A percentile compares a stretch with the other conserved stretches of the same genome.
Evolutionary conservation across 441 rosid species (phyloP).

Genomic region (Daphne laureola): DNA sequence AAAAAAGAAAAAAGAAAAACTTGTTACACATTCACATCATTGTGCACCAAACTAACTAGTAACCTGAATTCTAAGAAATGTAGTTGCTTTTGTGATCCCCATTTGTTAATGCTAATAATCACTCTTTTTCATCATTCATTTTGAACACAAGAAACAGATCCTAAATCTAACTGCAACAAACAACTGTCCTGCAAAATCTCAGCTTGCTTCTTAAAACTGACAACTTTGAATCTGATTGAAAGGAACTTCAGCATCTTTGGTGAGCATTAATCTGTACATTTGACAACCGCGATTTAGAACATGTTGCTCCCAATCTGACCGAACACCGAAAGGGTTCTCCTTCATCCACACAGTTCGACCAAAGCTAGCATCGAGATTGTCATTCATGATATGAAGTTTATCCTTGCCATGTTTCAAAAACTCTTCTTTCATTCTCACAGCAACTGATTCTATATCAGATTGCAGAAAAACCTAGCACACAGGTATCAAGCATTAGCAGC

Average conservation of each 20-base stretch:
- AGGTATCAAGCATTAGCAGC: conserved; percentile 4
- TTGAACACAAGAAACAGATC: too few relatives aligned
- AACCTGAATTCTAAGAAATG: too few relatives aligned
- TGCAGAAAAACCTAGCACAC: conserved; percentile 48
- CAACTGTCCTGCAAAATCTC: too few relatives aligned
- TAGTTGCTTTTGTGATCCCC: too few relatives aligned
- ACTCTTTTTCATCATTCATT: too few relatives aligned
- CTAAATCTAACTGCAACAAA: too few relatives aligned
- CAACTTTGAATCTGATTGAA: too few relatives aligned
- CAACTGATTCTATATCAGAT: conserved; percentile 58
- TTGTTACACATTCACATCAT: too few relatives aligned
- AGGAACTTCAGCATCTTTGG: conserved; percentile 18
- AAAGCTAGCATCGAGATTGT: conserved; percentile 9
- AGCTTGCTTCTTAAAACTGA: too few relatives aligned
- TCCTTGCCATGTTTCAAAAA: conserved; percentile 46
- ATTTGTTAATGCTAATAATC: too few relatives aligned
- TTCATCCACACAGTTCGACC: conserved; percentile 34
- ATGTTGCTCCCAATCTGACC: conserved; percentile 73
- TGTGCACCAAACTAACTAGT: too few relatives aligned
- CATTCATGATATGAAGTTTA: conserved; percentile 26
- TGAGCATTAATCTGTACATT: conserved; percentile 62
- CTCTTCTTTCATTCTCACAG: conserved; percentile 48
- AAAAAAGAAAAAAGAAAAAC: too few relatives aligned
- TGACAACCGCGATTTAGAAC: conserved; percentile 47
- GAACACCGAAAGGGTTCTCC: conserved; percentile 66